A percentile compares a stretch with the other conserved stretches of the same genome.
Evolutionary conservation across 2,329 filamentous ascomycete species (phyloP).

Genomic region (Anisogramma anomala): DNA sequence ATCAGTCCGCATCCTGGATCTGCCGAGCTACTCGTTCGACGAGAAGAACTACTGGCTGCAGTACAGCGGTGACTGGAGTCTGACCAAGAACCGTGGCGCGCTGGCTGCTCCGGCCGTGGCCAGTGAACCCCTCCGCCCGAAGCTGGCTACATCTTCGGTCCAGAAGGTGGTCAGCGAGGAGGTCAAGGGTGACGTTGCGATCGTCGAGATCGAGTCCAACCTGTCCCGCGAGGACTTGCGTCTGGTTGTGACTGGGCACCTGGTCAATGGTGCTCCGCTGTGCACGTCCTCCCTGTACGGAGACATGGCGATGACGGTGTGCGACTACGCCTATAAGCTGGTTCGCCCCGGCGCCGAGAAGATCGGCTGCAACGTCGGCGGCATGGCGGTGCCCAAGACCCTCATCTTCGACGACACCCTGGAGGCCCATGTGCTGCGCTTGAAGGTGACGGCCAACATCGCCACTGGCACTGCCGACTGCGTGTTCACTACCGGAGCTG

Average conservation of each 20-base stretch:
- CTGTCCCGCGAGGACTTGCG: slow-evolving; percentile 52
- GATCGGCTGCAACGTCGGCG: slow-evolving; percentile 50
- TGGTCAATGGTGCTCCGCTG: slow-evolving; percentile 55
- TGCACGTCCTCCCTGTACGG: slow-evolving; percentile 48
- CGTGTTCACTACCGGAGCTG: slow-evolving; percentile 48
- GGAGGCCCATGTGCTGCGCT: slow-evolving; percentile 45
- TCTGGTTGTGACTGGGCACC: slow-evolving; percentile 48
- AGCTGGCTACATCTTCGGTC: slow-evolving; percentile 53
- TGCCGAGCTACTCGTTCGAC: slow-evolving; percentile 63
- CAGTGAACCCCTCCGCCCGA: slow-evolving; percentile 35
- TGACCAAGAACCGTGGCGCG: slow-evolving; percentile 55
- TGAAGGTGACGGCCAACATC: slow-evolving; percentile 49
- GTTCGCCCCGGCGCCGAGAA: slow-evolving; percentile 43
- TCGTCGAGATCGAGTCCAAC: slow-evolving; percentile 54
- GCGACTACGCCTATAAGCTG: slow-evolving; percentile 56
- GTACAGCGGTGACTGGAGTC: slow-evolving; percentile 57
- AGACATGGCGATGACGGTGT: slow-evolving; percentile 40
- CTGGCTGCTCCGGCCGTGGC: slow-evolving; percentile 21
- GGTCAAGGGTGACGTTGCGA: slow-evolving; percentile 46
- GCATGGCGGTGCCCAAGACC: slow-evolving; percentile 59
- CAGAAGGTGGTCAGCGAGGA: slow-evolving; percentile 53
- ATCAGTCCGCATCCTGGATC: slow-evolving; percentile 38
- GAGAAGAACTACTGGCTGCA: slow-evolving; percentile 59
- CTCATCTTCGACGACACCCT: slow-evolving; percentile 44
- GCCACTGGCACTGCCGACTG: slow-evolving; percentile 43